Evolutionary conservation across 1,284 basidiomycete species (phyloP).

Genomic region (Heterobasidion annosum): DNA sequence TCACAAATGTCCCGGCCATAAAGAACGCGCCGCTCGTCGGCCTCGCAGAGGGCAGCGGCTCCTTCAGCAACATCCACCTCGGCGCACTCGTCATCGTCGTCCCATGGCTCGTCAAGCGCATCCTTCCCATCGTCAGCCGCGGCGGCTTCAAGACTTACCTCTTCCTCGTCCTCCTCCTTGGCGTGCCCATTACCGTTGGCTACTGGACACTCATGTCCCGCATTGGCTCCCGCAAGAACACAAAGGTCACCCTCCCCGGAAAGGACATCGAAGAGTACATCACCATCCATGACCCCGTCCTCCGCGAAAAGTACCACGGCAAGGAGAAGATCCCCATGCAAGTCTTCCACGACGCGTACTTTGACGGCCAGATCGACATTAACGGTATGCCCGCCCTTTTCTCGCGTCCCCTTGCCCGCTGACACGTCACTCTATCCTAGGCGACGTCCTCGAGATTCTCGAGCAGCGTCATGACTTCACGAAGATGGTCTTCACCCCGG

Average conservation of each 20-base stretch:
- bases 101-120: constrained; percentile 75
- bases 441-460: constrained; percentile 88
- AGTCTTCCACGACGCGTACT: constrained; percentile 95
- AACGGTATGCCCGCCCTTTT: constrained; percentile 54
- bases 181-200: constrained; percentile 69
- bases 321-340: constrained; percentile 97
- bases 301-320: constrained; percentile 73
- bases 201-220: constrained; percentile 91
- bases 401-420: constrained; percentile 4
- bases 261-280: constrained; percentile 87
- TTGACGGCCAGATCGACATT: constrained; percentile 94
- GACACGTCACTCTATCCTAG: constrained; percentile 26
- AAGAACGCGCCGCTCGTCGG: constrained; percentile 79
- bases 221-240: constrained; percentile 78
- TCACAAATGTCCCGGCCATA: constrained; percentile 58
- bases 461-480: constrained; percentile 97
- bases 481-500: constrained; percentile 77
- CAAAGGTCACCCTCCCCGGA: constrained; percentile 82
- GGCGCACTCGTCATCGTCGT: constrained; percentile 68
- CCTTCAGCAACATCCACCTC: constrained; percentile 79
- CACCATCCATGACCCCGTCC: constrained; percentile 77
- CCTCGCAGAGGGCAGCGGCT: constrained; percentile 81
- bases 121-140: constrained; percentile 69
- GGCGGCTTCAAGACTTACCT: constrained; percentile 82
- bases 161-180: constrained; percentile 69